Evolutionary conservation across 2,329 filamentous ascomycete species (phyloP).

Genomic region (Teratosphaeriaceae sp.): DNA sequence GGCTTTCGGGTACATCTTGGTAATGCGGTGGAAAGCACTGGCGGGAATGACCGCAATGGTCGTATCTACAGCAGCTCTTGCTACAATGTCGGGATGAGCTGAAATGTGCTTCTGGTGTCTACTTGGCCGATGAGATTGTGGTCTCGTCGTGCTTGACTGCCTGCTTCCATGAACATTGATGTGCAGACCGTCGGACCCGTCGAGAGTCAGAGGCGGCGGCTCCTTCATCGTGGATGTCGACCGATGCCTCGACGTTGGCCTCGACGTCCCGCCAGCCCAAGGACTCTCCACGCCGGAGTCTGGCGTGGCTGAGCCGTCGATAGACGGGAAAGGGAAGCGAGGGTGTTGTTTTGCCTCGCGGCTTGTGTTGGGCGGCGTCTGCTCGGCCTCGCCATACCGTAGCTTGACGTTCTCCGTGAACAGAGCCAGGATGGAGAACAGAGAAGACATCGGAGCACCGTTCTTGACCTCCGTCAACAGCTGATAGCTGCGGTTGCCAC

Average conservation of each 20-base stretch:
- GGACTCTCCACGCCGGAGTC: constrained; percentile 22
- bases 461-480: constrained; percentile 96
- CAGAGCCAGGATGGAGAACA: constrained; percentile 94
- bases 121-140: constrained; percentile 12
- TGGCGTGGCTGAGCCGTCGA: constrained; percentile 18
- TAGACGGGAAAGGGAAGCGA: constrained; percentile 14
- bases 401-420: constrained; percentile 94
- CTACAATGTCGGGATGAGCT: constrained; percentile 92
- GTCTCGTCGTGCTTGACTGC: constrained; percentile 19
- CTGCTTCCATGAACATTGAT: constrained; percentile 16
- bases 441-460: constrained; percentile 93
- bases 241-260: constrained; percentile 22
- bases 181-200: constrained; percentile 20
- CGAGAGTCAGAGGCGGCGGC: constrained; percentile 24
- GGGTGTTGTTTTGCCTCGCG: constrained; percentile 17
- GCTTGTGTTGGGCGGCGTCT: constrained; percentile 25
- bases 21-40: constrained; percentile 87
- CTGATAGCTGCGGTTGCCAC: constrained; percentile 79
- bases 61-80: constrained; percentile 90
- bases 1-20: constrained; percentile 89
- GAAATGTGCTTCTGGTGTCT: constrained; percentile 53
- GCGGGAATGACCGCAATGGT: constrained; percentile 98
- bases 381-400: constrained; percentile 60
- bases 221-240: constrained; percentile 20
- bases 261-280: constrained; percentile 16